A percentile compares a stretch with the other conserved stretches of the same genome.
These are phyloP conservation scores for Litsea cubeba DNA, from an alignment of 164 flowering plant genomes.

Conservation along the genomic window DNA sequence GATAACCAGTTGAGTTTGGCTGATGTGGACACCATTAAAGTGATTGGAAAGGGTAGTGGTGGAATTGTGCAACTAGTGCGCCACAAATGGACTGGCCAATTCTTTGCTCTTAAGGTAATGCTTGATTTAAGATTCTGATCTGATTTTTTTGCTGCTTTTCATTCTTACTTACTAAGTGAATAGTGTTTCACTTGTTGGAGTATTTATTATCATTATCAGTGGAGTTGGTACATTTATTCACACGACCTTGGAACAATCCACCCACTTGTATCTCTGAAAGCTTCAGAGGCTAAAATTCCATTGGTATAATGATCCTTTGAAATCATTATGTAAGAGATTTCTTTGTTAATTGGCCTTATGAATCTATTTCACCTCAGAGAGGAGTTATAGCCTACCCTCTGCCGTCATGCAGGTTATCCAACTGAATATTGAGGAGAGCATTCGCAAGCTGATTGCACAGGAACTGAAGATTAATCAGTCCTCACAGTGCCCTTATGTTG, in stretches of 20 bases:
- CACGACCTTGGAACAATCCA: not conserved
- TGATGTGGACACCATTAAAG: conserved; percentile 79
- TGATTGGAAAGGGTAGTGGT: conserved; percentile 88
- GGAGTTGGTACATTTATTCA: too few relatives aligned
- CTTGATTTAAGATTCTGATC: too few relatives aligned
- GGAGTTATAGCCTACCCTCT: not conserved
- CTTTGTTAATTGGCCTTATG: not conserved
- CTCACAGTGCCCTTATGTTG: conserved; percentile 79
- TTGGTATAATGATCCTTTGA: not conserved
- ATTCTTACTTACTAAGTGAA: too few relatives aligned
- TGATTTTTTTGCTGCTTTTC: too few relatives aligned
- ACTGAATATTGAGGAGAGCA: conserved; percentile 69
- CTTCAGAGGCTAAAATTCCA: not conserved
- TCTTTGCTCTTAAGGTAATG: conserved; percentile 96
- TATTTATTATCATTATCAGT: too few relatives aligned
- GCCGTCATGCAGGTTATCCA: conserved; percentile 67
- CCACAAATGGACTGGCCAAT: conserved; percentile 94
- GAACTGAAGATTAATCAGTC: conserved; percentile 93
- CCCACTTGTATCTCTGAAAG: not conserved
- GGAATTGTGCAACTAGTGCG: conserved; percentile 90
- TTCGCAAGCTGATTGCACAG: conserved; percentile 64
- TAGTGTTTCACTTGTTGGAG: too few relatives aligned
- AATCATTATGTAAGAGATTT: not conserved
- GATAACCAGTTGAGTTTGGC: conserved; percentile 83
- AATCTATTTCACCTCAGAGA: not conserved